A percentile compares a stretch with the other conserved stretches of the same genome.
Evolutionary conservation across 2,329 filamentous ascomycete species (phyloP).

Genomic region (Aspergillus quadricinctus): DNA sequence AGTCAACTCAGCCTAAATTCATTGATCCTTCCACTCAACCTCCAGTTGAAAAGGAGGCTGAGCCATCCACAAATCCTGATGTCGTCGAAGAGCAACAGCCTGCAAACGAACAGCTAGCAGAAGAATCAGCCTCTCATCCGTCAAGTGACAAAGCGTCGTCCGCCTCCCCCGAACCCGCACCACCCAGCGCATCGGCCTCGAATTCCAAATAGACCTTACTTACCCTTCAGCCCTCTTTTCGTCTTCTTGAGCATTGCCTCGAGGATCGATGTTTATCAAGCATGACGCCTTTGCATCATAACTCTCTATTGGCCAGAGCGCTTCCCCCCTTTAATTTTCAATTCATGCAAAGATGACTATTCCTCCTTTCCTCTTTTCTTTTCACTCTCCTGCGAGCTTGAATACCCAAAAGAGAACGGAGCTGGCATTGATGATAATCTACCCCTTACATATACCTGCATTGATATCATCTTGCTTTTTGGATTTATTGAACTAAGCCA

Average conservation of each 20-base stretch:
- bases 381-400: neutral
- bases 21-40: neutral
- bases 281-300: neutral
- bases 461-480: neutral
- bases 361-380: neutral
- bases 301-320: neutral
- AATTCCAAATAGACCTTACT: neutral
- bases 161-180: neutral
- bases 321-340: neutral
- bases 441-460: neutral
- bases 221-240: neutral
- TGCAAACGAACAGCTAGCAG: neutral
- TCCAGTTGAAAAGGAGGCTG: neutral
- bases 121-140: neutral
- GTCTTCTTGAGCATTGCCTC: neutral
- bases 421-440: neutral
- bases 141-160: neutral
- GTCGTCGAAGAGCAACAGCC: neutral
- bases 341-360: neutral
- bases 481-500: neutral
- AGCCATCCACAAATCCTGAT: neutral
- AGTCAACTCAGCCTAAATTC: conserved; percentile 1
- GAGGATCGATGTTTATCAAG: too few species aligned
- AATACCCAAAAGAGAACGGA: neutral
- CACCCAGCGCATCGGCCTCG: neutral